These are phyloP conservation scores for Avena sativa DNA, from an alignment of 176 grass and related monocot species.

Conservation along the genomic window DNA sequence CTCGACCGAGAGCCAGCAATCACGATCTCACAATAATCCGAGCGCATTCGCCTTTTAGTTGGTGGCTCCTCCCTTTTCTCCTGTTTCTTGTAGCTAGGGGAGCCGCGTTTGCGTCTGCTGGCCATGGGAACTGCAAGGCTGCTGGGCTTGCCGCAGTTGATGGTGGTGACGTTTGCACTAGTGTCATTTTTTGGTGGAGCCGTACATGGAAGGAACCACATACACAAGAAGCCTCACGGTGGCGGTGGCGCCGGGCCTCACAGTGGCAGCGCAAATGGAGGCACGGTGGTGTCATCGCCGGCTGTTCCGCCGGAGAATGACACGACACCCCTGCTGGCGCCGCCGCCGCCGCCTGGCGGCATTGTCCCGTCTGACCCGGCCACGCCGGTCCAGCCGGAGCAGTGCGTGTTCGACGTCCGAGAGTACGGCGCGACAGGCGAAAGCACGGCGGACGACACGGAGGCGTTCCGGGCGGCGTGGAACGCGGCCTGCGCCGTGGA, in stretches of 20 bases:
- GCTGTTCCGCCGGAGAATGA: conserved; percentile 37
- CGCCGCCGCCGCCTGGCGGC: not conserved
- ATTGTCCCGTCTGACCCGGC: conserved; percentile 59
- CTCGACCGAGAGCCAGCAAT: not conserved
- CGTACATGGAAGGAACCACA: conserved; percentile 63
- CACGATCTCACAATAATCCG: not conserved
- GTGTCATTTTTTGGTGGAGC: conserved; percentile 31
- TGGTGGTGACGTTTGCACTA: conserved; percentile 25
- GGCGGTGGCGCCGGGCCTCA: conserved; percentile 8
- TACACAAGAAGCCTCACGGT: conserved; percentile 63
- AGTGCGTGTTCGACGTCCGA: conserved; percentile 76
- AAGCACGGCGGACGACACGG: conserved; percentile 61
- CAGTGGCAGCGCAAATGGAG: conserved; percentile 24
- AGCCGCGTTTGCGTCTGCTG: not conserved
- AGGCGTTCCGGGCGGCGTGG: conserved; percentile 82
- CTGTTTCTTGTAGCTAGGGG: conserved; percentile 29
- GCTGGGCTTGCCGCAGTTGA: conserved; percentile 6
- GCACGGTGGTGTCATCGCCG: conserved; percentile 41
- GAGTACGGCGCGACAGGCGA: conserved; percentile 74
- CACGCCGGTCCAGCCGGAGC: conserved; percentile 45
- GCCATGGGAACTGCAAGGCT: conserved; percentile 35
- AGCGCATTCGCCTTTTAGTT: conserved; percentile 32
- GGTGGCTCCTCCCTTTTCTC: not conserved
- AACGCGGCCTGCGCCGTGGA: conserved; percentile 65
- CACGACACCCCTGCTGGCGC: not conserved